Percentiles rank a stretch among this genome's conserved stretches.
Evolutionary conservation across 2,329 filamentous ascomycete species (phyloP).

Genomic region (Neophaeococcomyces mojaviensis): DNA sequence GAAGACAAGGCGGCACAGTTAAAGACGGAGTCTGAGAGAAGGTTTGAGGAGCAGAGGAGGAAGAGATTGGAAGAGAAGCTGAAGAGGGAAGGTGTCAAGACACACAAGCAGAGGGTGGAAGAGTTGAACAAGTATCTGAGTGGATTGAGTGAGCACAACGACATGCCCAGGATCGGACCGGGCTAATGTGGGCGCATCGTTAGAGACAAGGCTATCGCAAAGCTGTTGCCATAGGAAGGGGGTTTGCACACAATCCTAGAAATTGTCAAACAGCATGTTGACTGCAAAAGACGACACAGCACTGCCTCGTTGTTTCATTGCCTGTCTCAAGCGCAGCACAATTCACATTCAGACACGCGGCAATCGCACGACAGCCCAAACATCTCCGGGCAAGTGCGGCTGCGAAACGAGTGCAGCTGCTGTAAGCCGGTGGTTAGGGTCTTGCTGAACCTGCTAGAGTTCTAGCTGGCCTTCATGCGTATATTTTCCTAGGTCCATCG

Average conservation of each 20-base stretch:
- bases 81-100: constrained; percentile 81
- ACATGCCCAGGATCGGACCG: constrained; percentile 55
- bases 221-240: too few relatives aligned
- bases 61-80: constrained; percentile 77
- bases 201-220: not conserved
- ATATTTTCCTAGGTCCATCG: too few relatives aligned
- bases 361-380: too few relatives aligned
- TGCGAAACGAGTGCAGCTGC: too few relatives aligned
- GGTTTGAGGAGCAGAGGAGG: constrained; percentile 70
- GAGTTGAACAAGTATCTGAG: constrained; percentile 91
- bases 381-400: too few relatives aligned
- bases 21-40: constrained; percentile 79
- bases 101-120: constrained; percentile 93
- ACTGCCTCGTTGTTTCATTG: too few relatives aligned
- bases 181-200: constrained; percentile 14
- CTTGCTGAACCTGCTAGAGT: too few relatives aligned
- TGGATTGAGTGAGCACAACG: constrained; percentile 89
- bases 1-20: constrained; percentile 28
- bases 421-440: too few relatives aligned
- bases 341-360: too few relatives aligned
- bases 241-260: not conserved
- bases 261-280: not conserved
- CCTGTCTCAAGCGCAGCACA: too few relatives aligned
- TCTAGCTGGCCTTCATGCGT: too few relatives aligned
- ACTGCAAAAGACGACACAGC: too few relatives aligned